Percentiles rank a stretch among this genome's conserved stretches.
These are phyloP conservation scores for Ophiostoma perfectum DNA, from an alignment of 2,329 filamentous ascomycete genomes.

Conservation along the genomic window DNA sequence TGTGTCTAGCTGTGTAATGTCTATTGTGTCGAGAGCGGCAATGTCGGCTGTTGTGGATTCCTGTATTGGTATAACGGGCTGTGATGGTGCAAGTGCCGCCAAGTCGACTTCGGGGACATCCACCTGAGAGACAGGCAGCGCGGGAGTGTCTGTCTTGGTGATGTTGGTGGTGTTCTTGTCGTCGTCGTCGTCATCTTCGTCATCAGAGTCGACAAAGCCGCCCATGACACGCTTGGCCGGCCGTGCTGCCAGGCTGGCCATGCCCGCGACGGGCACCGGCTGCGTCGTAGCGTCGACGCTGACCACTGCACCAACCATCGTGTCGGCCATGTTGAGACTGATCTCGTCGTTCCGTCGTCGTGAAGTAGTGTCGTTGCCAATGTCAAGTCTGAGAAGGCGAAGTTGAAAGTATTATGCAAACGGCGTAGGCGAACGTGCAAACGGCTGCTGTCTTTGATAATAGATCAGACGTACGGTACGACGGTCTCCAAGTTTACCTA, in stretches of 20 bases:
- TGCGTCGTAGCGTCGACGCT: not conserved
- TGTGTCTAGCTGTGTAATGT: not conserved
- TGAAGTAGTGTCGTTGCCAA: not conserved
- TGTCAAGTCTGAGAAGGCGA: too few relatives aligned
- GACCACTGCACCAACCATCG: not conserved
- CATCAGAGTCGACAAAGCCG: slow-evolving; percentile 26
- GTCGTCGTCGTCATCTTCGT: not conserved
- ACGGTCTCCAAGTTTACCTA: too few relatives aligned
- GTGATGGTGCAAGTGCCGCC: not conserved
- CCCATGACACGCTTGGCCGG: slow-evolving; percentile 18
- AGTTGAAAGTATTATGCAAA: too few relatives aligned
- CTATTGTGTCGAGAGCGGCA: not conserved
- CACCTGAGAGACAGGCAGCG: not conserved
- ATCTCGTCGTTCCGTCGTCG: not conserved
- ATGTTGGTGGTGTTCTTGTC: not conserved
- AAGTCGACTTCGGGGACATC: slow-evolving; percentile 1
- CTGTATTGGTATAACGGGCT: not conserved
- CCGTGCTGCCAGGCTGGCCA: not conserved
- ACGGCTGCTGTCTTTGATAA: too few relatives aligned
- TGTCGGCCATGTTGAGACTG: not conserved
- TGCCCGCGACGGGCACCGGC: not conserved
- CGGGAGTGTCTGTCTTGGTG: not conserved
- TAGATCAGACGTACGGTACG: too few relatives aligned
- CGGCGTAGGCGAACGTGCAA: too few relatives aligned
- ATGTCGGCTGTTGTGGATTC: not conserved